phyloP scores from a whole-genome alignment of 768 basidiomycete genomes.

The Gloeophyllum trabeum region DNA sequence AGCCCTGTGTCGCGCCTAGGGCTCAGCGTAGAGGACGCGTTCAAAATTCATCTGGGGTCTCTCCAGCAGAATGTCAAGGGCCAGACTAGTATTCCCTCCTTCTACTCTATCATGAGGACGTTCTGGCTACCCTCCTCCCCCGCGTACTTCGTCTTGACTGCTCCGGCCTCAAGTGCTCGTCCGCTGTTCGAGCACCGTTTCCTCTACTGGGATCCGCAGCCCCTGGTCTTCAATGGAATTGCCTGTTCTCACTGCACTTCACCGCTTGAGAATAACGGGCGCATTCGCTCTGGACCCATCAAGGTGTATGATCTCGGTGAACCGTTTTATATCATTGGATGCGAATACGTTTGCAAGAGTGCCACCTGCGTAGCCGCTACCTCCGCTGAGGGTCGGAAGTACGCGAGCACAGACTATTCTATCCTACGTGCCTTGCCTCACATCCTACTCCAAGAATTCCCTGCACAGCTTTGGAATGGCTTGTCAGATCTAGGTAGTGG shows the following conservation, averaged over 20 bases:
- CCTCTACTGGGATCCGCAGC: constrained; percentile 82
- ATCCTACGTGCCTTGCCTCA: constrained; percentile 61
- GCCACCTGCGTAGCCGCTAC: constrained; percentile 30
- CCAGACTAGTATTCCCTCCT: constrained; percentile 45
- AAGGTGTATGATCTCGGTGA: constrained; percentile 73
- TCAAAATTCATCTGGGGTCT: constrained; percentile 65
- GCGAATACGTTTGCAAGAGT: constrained; percentile 62
- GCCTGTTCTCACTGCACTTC: constrained; percentile 55
- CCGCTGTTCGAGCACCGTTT: constrained; percentile 68
- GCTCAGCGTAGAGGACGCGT: constrained; percentile 63
- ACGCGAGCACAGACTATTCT: constrained; percentile 60
- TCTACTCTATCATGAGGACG: constrained; percentile 71
- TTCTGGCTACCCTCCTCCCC: constrained; percentile 81
- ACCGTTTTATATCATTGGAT: constrained; percentile 80
- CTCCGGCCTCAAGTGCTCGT: constrained; percentile 55
- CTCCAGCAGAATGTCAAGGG: constrained; percentile 37
- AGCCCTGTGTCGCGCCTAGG: constrained; percentile 52
- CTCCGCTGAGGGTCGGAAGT: constrained; percentile 46
- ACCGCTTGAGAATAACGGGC: constrained; percentile 54
- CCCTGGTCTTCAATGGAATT: constrained; percentile 75
- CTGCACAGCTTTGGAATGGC: constrained; percentile 47
- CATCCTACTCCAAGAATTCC: constrained; percentile 65
- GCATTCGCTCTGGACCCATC: constrained; percentile 63
- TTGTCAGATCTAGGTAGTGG: constrained; percentile 48
- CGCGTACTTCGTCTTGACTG: constrained; percentile 65